Conservation (phyloP, 495 filamentous ascomycete species). For the Sporormia fimetaria region DNA sequence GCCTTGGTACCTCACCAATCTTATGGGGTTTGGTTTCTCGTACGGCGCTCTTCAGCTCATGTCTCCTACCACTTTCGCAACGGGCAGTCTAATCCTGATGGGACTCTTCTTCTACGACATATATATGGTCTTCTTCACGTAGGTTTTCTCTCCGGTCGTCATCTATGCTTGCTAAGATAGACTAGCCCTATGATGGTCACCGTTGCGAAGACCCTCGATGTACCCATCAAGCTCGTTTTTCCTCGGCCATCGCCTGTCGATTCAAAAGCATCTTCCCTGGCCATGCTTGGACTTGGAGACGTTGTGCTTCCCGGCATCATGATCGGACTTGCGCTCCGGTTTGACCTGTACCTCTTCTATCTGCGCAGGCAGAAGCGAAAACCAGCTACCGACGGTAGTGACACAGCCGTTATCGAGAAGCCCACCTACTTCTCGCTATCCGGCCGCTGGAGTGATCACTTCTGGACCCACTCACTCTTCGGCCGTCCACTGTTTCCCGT, state of each 20-base stretch:
- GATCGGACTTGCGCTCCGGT: conserved; percentile 75
- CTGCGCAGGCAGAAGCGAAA: conserved; percentile 40
- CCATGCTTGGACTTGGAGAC: conserved; percentile 89
- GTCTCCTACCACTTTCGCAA: conserved; percentile 82
- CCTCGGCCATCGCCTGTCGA: conserved; percentile 46
- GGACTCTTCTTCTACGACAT: conserved; percentile 92
- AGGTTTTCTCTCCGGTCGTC: conserved; percentile 23
- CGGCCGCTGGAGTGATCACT: conserved; percentile 70
- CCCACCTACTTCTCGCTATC: conserved; percentile 49
- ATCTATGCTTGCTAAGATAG: conserved; percentile 3
- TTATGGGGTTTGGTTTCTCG: conserved; percentile 75
- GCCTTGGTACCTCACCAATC: conserved; percentile 72
- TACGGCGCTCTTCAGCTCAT: conserved; percentile 73
- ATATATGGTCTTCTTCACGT: conserved; percentile 93
- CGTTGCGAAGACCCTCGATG: conserved; percentile 79
- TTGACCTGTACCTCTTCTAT: conserved; percentile 80
- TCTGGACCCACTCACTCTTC: conserved; percentile 51
- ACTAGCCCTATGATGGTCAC: conserved; percentile 77
- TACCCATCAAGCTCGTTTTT: conserved; percentile 88
- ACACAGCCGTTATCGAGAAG: conserved; percentile 29
- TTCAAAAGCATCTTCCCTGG: conserved; percentile 38
- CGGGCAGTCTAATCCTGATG: conserved; percentile 62
- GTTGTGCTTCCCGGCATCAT: conserved; percentile 92
- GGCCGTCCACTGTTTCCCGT: conserved; percentile 21
- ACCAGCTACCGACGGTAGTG: neutral